A percentile compares a stretch with the other conserved stretches of the same genome.
Evolutionary conservation across 352 stramenopile genomes (phyloP).

Genomic region (Phytophthora pisi): DNA sequence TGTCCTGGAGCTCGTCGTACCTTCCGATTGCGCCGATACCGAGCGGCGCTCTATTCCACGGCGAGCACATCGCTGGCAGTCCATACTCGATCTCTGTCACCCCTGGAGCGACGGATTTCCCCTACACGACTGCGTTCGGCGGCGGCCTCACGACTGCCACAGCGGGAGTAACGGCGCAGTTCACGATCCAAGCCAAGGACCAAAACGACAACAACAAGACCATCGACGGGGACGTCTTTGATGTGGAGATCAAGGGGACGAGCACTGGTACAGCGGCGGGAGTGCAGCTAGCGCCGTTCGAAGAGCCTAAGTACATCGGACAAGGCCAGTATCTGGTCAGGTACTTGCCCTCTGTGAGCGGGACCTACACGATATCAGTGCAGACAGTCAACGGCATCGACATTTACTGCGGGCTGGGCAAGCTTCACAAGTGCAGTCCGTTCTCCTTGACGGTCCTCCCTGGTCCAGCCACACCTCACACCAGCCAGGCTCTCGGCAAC

Average conservation of each 20-base stretch:
- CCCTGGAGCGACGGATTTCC: slow-evolving; percentile 94
- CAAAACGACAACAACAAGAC: slow-evolving; percentile 93
- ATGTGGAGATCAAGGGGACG: slow-evolving; percentile 62
- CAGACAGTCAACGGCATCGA: slow-evolving; percentile 91
- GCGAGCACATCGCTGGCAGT: slow-evolving; percentile 93
- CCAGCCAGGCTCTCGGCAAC: slow-evolving; percentile 87
- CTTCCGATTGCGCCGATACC: slow-evolving; percentile 87
- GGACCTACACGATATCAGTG: slow-evolving; percentile 91
- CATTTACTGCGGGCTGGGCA: slow-evolving; percentile 95
- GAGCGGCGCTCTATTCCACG: slow-evolving; percentile 78
- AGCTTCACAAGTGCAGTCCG: slow-evolving; percentile 94
- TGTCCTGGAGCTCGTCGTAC: slow-evolving; percentile 95
- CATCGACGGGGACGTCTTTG: slow-evolving; percentile 73
- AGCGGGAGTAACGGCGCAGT: slow-evolving; percentile 87
- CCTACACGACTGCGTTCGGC: slow-evolving; percentile 93
- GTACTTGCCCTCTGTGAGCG: slow-evolving; percentile 87
- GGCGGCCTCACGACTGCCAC: slow-evolving; percentile 71
- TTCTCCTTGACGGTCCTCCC: slow-evolving; percentile 90
- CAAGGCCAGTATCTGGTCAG: slow-evolving; percentile 91
- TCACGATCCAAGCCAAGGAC: slow-evolving; percentile 95
- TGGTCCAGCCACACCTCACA: slow-evolving; percentile 88
- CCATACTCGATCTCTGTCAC: slow-evolving; percentile 91
- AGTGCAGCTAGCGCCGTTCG: slow-evolving; percentile 58
- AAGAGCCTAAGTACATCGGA: slow-evolving; percentile 87
- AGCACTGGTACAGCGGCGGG: slow-evolving; percentile 11